Percentiles rank a stretch among this genome's conserved stretches.
Evolutionary conservation across 1,139 yeast species (phyloP).

Genomic region (Debaryomycetaceae sp.): DNA sequence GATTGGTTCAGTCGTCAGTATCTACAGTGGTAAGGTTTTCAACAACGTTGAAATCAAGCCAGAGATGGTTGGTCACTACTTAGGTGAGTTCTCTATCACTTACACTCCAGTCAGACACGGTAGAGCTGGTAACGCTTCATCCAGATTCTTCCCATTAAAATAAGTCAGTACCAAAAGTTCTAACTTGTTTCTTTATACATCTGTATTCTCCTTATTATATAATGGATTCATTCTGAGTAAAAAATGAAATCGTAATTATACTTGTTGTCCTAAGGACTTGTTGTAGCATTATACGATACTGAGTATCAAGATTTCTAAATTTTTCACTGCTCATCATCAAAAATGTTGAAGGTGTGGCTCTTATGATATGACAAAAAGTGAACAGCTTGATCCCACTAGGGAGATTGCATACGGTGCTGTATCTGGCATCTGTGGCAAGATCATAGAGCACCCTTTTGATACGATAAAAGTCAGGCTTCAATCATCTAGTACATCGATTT

Average conservation of each 20-base stretch:
- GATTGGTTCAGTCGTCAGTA: conserved; percentile 98
- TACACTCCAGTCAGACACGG: conserved; percentile 99
- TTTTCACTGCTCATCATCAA: too few species aligned
- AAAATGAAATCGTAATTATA: background rate
- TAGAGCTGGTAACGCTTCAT: conserved; percentile 95
- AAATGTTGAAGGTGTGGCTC: background rate
- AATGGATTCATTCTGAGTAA: background rate
- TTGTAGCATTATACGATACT: too few species aligned
- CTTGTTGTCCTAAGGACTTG: too few species aligned
- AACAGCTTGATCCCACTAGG: conserved; percentile 22
- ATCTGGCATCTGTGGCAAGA: conserved; percentile 80
- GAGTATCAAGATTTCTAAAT: too few species aligned
- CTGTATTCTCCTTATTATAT: background rate
- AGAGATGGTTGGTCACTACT: conserved; percentile 99
- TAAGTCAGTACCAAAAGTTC: conserved; percentile 16
- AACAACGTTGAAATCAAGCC: conserved; percentile 98
- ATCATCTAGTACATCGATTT: conserved; percentile 48
- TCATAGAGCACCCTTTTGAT: conserved; percentile 89
- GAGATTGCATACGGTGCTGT: conserved; percentile 47
- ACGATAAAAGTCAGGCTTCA: conserved; percentile 88
- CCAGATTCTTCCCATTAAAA: conserved; percentile 74
- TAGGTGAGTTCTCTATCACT: conserved; percentile 99
- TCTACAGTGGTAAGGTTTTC: conserved; percentile 99
- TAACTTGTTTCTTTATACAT: background rate
- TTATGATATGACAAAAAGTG: background rate